Conservation (phyloP, 2,329 filamentous ascomycete species). For the Xylariales sp. region DNA sequence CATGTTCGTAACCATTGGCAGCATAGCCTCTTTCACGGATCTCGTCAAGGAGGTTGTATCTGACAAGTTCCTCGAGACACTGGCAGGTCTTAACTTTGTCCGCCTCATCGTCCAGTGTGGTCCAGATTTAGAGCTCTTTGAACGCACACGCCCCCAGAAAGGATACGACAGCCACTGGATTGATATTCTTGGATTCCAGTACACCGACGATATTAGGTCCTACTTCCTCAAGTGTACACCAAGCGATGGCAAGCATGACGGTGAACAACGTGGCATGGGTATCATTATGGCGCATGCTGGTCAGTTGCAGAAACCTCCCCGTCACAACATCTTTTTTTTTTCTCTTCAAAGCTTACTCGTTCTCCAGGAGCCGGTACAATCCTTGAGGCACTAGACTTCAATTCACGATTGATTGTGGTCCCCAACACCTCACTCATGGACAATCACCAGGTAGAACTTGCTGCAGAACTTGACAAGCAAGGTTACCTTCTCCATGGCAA, state of each 20-base stretch:
- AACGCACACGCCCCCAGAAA: conserved; percentile 17
- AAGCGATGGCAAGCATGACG: conserved; percentile 28
- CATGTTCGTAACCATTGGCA: conserved; percentile 88
- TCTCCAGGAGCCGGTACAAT: conserved; percentile 79
- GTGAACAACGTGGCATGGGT: conserved; percentile 47
- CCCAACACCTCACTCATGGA: conserved; percentile 78
- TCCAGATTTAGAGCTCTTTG: conserved; percentile 56
- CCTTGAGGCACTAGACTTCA: conserved; percentile 71
- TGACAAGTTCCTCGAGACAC: conserved; percentile 55
- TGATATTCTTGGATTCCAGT: conserved; percentile 59
- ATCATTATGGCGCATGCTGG: conserved; percentile 87
- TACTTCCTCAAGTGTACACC: conserved; percentile 55
- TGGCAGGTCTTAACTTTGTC: conserved; percentile 60
- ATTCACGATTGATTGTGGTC: conserved; percentile 79
- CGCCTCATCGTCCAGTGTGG: conserved; percentile 79
- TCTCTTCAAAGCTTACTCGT: not conserved
- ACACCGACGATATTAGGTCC: conserved; percentile 55
- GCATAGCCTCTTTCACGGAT: conserved; percentile 76
- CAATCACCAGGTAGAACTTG: conserved; percentile 89
- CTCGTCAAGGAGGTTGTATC: conserved; percentile 65
- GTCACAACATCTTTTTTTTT: too few relatives aligned
- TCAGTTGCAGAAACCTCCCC: too few relatives aligned
- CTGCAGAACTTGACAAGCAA: conserved; percentile 66
- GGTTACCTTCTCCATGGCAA: conserved; percentile 73
- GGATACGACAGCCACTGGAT: conserved; percentile 30